phyloP scores from a whole-genome alignment of 768 basidiomycete species.

The Mycena venus region DNA sequence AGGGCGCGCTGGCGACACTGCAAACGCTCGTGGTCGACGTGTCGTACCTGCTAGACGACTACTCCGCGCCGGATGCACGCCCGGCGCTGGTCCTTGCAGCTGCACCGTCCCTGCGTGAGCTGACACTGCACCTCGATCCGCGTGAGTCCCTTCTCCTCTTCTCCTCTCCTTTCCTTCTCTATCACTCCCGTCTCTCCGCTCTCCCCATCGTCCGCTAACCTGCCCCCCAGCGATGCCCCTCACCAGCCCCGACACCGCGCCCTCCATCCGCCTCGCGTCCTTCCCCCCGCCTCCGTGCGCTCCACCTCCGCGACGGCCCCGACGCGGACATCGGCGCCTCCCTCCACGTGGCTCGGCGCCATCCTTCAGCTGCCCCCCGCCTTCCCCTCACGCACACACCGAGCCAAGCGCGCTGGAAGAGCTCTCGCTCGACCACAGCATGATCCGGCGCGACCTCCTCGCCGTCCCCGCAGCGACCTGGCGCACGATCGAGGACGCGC shows the following conservation, averaged over 20 bases:
- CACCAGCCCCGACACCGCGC: too few relatives aligned
- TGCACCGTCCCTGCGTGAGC: neutral
- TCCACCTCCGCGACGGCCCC: conserved; percentile 23
- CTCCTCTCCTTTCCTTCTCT: neutral
- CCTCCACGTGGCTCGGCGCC: conserved; percentile 16
- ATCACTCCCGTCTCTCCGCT: neutral
- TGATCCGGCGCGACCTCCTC: conserved; percentile 19
- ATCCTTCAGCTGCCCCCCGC: neutral
- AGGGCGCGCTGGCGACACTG: conserved; percentile 2
- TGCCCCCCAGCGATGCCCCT: conserved; percentile 9
- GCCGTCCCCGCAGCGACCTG: conserved; percentile 19
- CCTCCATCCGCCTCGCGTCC: neutral
- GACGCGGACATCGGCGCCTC: conserved; percentile 18
- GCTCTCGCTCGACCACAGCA: conserved; percentile 24
- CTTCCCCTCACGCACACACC: neutral
- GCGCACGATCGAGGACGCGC: conserved; percentile 10
- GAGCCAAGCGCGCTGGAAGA: neutral
- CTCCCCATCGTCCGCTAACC: neutral
- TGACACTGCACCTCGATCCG: conserved; percentile 28
- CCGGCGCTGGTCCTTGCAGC: conserved; percentile 13
- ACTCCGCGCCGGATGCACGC: conserved; percentile 10
- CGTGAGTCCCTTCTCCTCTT: conserved; percentile 7
- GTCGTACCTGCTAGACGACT: conserved; percentile 17
- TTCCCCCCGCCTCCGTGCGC: conserved; percentile 23
- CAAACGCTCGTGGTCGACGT: conserved; percentile 23